Conservation (phyloP, 371 early-diverging fungal species). For the Fennellomyces sp. region DNA sequence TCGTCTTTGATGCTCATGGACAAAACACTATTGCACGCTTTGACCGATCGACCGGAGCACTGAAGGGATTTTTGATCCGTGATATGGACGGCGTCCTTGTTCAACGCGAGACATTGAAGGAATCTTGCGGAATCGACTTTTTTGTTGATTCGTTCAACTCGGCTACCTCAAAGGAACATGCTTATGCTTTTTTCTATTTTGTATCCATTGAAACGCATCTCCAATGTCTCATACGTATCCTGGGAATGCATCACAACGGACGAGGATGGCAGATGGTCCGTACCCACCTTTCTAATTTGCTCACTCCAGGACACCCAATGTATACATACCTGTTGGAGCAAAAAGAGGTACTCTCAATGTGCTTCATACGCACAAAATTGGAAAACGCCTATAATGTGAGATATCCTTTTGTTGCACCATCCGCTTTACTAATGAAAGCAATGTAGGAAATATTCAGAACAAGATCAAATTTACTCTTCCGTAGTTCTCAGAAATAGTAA, state of each 20-base stretch:
- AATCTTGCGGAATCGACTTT: conserved; percentile 46
- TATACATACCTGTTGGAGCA: conserved; percentile 48
- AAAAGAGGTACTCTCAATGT: conserved; percentile 33
- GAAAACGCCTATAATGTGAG: no score
- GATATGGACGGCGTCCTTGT: conserved; percentile 78
- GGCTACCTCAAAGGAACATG: conserved; percentile 61
- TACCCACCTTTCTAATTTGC: not conserved
- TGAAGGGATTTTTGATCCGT: conserved; percentile 71
- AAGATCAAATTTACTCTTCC: no score
- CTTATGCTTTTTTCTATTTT: conserved; percentile 70
- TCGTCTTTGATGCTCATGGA: conserved; percentile 74
- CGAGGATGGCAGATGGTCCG: conserved; percentile 62
- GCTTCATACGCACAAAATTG: no score
- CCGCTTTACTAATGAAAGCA: no score
- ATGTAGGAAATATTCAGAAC: no score
- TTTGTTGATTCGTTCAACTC: conserved; percentile 52
- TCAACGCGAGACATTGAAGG: conserved; percentile 56
- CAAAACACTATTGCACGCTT: conserved; percentile 72
- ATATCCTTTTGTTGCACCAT: no score
- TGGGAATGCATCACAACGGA: conserved; percentile 66
- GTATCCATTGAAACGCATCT: no score
- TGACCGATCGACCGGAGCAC: conserved; percentile 52
- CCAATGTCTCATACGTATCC: conserved; percentile 67
- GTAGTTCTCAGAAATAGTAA: no score
- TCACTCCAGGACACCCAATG: conserved; percentile 32